Evolutionary conservation across 768 basidiomycete genomes (phyloP).

Genomic region (Leccinellum rugosiceps): DNA sequence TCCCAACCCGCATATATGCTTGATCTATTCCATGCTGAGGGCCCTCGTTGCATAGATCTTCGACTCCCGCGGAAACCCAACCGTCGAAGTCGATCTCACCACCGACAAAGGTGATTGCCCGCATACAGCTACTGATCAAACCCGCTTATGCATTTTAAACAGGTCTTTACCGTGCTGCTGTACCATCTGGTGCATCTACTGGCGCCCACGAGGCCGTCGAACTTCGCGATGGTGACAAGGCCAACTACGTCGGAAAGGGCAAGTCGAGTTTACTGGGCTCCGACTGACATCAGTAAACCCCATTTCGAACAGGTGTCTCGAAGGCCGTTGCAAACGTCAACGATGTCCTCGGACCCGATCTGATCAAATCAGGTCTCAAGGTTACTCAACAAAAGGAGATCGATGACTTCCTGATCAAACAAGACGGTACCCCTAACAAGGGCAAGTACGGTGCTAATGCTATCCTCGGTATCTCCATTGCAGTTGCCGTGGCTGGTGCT

Average conservation of each 20-base stretch:
- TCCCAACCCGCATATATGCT: conserved; percentile 6
- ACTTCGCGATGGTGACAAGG: conserved; percentile 95
- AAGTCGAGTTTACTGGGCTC: conserved; percentile 17
- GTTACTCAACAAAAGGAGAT: conserved; percentile 93
- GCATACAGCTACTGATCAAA: conserved; percentile 4
- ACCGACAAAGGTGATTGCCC: conserved; percentile 72
- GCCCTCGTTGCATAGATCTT: conserved; percentile 68
- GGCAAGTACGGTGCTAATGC: conserved; percentile 99
- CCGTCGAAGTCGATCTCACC: conserved; percentile 89
- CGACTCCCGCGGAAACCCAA: conserved; percentile 98
- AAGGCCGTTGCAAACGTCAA: conserved; percentile 97
- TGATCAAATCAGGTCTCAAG: conserved; percentile 78
- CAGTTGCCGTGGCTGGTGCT: conserved; percentile 89
- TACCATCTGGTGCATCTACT: conserved; percentile 98
- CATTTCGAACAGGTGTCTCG: conserved; percentile 61
- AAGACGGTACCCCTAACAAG: conserved; percentile 97
- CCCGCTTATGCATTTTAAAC: conserved; percentile 17
- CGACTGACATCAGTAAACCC: not conserved
- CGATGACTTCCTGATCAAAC: conserved; percentile 97
- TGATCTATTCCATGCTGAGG: conserved; percentile 9
- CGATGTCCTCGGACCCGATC: conserved; percentile 80
- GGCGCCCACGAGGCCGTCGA: conserved; percentile 98
- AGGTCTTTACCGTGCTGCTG: conserved; percentile 93
- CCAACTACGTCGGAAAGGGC: conserved; percentile 95
- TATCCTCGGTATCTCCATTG: conserved; percentile 97